These are phyloP conservation scores for Penicillium oxalicum DNA, from an alignment of 2,329 filamentous ascomycete species.

Conservation along the genomic window DNA sequence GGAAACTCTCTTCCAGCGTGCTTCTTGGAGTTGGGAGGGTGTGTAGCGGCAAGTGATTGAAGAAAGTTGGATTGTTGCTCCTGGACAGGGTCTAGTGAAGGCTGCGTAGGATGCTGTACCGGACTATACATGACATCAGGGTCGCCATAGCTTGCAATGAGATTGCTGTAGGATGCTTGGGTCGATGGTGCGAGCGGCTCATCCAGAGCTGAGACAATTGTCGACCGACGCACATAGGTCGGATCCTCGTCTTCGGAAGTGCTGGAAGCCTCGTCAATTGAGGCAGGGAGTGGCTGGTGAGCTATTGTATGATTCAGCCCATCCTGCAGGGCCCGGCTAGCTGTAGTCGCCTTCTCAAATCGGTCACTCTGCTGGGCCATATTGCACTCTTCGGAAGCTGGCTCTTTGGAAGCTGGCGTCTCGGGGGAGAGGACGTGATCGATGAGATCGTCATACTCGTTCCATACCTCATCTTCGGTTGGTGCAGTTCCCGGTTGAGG, in stretches of 20 bases:
- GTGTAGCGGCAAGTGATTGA: conserved; percentile 20
- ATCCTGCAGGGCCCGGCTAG: conserved; percentile 35
- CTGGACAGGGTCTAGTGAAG: conserved; percentile 15
- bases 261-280: conserved; percentile 19
- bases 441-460: conserved; percentile 85
- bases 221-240: conserved; percentile 44
- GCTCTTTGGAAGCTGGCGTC: conserved; percentile 16
- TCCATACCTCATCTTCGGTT: conserved; percentile 84
- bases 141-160: conserved; percentile 47
- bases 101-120: conserved; percentile 13
- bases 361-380: conserved; percentile 14
- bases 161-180: conserved; percentile 50
- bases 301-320: conserved; percentile 24
- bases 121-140: conserved; percentile 19
- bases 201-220: conserved; percentile 47
- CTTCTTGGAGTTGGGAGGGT: conserved; percentile 19
- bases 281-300: conserved; percentile 5
- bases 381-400: conserved; percentile 8
- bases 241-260: conserved; percentile 30
- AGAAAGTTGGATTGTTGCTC: conserved; percentile 25
- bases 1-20: conserved; percentile 30
- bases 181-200: conserved; percentile 46
- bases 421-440: conserved; percentile 58
- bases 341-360: conserved; percentile 35
- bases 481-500: conserved; percentile 57